A percentile compares a stretch with the other conserved stretches of the same genome.
Conservation (phyloP, 2,329 filamentous ascomycete species). For the Aspergillus sp. region DNA sequence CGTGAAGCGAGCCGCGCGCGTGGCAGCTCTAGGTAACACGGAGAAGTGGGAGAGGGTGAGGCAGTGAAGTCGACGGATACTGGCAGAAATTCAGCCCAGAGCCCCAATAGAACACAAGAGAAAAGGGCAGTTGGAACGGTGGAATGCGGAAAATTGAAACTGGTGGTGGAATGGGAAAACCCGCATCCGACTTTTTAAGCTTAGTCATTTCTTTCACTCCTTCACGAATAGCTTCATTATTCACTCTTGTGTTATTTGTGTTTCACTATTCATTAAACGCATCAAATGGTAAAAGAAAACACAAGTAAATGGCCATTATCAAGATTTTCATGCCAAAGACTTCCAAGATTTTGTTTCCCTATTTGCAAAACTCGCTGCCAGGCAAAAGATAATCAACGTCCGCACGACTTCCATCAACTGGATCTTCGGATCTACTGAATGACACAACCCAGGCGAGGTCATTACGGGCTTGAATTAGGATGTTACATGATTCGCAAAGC, state of each 20-base stretch:
- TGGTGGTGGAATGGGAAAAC: conserved; percentile 1
- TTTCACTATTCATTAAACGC: not conserved
- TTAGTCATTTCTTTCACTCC: not conserved
- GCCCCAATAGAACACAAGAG: conserved; percentile 6
- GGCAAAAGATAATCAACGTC: conserved; percentile 28
- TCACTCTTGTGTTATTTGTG: not conserved
- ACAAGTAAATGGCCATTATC: not conserved
- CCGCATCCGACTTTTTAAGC: not conserved
- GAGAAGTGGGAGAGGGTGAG: conserved; percentile 5
- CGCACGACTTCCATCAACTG: conserved; percentile 22
- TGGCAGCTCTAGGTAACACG: conserved; percentile 43
- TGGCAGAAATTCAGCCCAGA: conserved; percentile 7
- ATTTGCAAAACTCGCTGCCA: conserved; percentile 19
- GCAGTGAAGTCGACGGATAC: not conserved
- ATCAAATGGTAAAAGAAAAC: not conserved
- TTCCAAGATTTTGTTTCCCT: not conserved
- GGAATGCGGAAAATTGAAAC: not conserved
- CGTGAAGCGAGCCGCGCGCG: conserved; percentile 48
- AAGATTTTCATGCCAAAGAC: not conserved
- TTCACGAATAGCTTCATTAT: not conserved
- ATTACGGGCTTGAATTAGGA: conserved; percentile 14
- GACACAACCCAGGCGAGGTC: conserved; percentile 21
- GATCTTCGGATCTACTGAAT: conserved; percentile 12
- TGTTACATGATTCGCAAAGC: conserved; percentile 29
- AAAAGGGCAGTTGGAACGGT: not conserved